These are phyloP conservation scores for Tripterygium wilfordii DNA, from an alignment of 177 flowering plant species.

Conservation along the genomic window DNA sequence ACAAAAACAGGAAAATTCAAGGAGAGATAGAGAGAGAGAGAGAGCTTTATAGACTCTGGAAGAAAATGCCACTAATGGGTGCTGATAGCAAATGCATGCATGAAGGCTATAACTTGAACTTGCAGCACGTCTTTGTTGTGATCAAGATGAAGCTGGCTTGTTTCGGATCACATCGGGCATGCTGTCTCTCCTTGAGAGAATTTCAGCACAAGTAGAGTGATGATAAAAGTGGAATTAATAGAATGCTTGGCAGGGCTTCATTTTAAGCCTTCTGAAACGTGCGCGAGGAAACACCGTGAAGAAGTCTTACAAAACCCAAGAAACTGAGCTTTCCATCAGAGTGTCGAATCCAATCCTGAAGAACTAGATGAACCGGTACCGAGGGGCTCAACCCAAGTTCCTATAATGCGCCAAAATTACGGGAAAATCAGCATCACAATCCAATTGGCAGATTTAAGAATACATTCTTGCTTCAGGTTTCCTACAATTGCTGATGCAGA, in stretches of 20 bases:
- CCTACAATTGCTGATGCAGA: background rate
- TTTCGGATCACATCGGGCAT: background rate
- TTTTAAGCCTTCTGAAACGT: conserved; percentile 58
- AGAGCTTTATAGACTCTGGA: background rate
- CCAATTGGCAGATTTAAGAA: too few relatives aligned
- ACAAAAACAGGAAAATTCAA: conserved; percentile 12
- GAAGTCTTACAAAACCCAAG: conserved; percentile 82
- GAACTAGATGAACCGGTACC: conserved; percentile 88
- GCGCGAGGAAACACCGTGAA: conserved; percentile 79
- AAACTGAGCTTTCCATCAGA: conserved; percentile 93
- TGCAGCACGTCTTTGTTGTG: background rate
- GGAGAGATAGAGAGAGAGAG: background rate
- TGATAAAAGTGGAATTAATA: background rate
- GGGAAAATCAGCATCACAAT: too few relatives aligned
- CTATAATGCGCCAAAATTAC: conserved; percentile 41
- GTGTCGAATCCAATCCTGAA: conserved; percentile 94
- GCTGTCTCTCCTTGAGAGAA: conserved; percentile 8
- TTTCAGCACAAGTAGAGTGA: background rate
- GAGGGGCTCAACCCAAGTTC: conserved; percentile 92
- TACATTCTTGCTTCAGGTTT: too few relatives aligned
- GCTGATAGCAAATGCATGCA: background rate
- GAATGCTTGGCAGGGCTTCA: background rate
- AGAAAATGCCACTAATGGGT: background rate
- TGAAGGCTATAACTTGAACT: background rate
- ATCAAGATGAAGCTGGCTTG: background rate